These are phyloP conservation scores for Micractinium sp. DNA, from an alignment of 139 green algal genomes.

Conservation along the genomic window DNA sequence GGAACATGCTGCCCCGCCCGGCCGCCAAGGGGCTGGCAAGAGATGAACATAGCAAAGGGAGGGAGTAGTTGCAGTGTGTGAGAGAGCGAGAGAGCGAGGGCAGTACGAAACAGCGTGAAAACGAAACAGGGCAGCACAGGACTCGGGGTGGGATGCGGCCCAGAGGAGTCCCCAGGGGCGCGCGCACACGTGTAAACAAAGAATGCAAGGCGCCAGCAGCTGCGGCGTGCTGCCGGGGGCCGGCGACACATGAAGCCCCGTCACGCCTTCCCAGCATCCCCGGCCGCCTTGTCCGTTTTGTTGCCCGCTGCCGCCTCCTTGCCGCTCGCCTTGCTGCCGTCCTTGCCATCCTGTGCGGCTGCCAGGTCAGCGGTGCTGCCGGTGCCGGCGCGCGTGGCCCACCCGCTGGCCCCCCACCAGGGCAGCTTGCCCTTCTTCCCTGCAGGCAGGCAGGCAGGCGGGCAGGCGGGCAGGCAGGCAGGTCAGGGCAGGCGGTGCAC, in stretches of 20 bases:
- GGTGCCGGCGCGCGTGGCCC: background rate
- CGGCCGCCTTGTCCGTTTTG: background rate
- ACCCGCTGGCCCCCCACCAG: conserved; percentile 25
- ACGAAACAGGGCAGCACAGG: too few species aligned
- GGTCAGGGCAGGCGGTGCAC: background rate
- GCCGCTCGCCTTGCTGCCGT: background rate
- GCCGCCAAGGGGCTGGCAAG: too few species aligned
- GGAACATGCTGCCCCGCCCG: too few species aligned
- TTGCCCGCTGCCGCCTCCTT: background rate
- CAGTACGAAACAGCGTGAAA: too few species aligned
- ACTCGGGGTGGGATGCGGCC: too few species aligned
- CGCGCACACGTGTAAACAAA: background rate
- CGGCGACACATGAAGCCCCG: too few species aligned
- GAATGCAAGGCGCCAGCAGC: background rate
- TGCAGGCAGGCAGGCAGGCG: background rate
- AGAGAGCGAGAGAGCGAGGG: too few species aligned
- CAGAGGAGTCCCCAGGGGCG: too few species aligned
- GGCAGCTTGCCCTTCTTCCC: conserved; percentile 38
- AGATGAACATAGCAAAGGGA: too few species aligned
- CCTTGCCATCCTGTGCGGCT: background rate
- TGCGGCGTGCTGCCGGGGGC: too few species aligned
- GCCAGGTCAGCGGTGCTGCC: background rate
- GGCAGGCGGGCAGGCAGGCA: background rate
- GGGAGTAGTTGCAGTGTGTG: too few species aligned
- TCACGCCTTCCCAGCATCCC: background rate